A percentile compares a stretch with the other conserved stretches of the same genome.
Conservation (phyloP, 176 grass and related monocot species). For the Oryza meridionalis region DNA sequence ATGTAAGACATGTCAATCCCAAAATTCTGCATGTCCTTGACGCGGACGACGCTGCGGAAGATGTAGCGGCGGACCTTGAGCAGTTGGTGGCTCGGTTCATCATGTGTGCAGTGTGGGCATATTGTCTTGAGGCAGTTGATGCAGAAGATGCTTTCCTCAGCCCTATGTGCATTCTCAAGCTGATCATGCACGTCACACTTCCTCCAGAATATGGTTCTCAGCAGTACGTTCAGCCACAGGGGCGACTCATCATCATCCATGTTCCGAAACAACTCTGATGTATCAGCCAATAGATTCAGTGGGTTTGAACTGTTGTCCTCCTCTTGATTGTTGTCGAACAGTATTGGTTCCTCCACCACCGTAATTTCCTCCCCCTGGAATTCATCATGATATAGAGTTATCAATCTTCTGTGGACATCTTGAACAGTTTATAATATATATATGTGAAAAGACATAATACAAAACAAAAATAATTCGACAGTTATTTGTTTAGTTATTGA, state of each 20-base stretch:
- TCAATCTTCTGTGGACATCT: background rate
- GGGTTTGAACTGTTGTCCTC: background rate
- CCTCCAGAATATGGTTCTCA: slow-evolving; percentile 24
- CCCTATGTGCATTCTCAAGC: background rate
- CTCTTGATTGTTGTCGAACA: background rate
- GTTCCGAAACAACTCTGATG: background rate
- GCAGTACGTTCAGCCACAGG: slow-evolving; percentile 22
- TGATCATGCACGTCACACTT: slow-evolving; percentile 28
- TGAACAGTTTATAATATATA: background rate
- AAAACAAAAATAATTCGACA: background rate
- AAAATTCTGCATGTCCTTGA: slow-evolving; percentile 21
- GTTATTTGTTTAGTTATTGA: background rate
- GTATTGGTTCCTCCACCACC: background rate
- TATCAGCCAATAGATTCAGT: background rate
- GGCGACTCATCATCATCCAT: too few species aligned
- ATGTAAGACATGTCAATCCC: slow-evolving; percentile 39
- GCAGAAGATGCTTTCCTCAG: slow-evolving; percentile 40
- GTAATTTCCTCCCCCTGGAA: background rate
- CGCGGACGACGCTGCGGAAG: slow-evolving; percentile 43
- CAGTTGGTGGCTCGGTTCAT: background rate
- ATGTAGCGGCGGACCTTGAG: slow-evolving; percentile 51
- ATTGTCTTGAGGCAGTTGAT: slow-evolving; percentile 30
- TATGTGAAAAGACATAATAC: background rate
- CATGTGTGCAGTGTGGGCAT: slow-evolving; percentile 32
- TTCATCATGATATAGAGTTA: background rate